Conservation (phyloP, 1,284 basidiomycete species). For the Microstroma glucosiphilum region DNA sequence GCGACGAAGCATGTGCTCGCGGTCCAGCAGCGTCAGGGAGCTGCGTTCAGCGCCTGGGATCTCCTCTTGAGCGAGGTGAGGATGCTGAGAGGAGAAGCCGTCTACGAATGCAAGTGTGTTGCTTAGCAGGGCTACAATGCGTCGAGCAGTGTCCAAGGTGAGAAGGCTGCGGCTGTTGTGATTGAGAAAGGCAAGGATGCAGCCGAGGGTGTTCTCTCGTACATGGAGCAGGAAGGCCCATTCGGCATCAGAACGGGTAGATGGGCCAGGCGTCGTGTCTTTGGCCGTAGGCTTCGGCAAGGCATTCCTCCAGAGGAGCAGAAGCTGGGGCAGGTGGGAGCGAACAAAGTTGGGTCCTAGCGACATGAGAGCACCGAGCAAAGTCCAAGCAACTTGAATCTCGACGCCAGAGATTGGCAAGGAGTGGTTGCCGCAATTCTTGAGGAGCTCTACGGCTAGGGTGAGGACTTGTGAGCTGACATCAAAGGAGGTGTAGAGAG, state of each 20-base stretch:
- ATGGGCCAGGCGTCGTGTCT: constrained; percentile 63
- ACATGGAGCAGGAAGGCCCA: constrained; percentile 90
- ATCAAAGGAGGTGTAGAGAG: constrained; percentile 91
- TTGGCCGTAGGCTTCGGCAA: constrained; percentile 87
- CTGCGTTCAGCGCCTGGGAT: constrained; percentile 44
- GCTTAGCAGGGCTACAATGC: constrained; percentile 75
- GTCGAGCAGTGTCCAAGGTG: constrained; percentile 80
- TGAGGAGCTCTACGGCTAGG: constrained; percentile 80
- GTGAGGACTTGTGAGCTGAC: constrained; percentile 83
- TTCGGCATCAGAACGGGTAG: constrained; percentile 58
- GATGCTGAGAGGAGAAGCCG: constrained; percentile 54
- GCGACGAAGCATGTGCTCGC: constrained; percentile 75
- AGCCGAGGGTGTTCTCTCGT: constrained; percentile 80
- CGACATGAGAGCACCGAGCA: constrained; percentile 82
- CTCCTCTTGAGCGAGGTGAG: constrained; percentile 29
- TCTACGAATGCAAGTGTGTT: constrained; percentile 87
- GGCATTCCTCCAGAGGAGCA: constrained; percentile 94
- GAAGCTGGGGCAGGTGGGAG: constrained; percentile 80
- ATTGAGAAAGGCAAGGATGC: constrained; percentile 77
- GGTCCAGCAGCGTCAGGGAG: constrained; percentile 63
- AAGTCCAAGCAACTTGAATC: constrained; percentile 89
- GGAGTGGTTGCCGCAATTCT: constrained; percentile 75
- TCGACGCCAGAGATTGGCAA: constrained; percentile 73
- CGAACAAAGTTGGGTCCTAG: constrained; percentile 90
- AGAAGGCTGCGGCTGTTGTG: constrained; percentile 65